phyloP scores from a whole-genome alignment of 2,329 filamentous ascomycete genomes.

The Cladosporium sp. region DNA sequence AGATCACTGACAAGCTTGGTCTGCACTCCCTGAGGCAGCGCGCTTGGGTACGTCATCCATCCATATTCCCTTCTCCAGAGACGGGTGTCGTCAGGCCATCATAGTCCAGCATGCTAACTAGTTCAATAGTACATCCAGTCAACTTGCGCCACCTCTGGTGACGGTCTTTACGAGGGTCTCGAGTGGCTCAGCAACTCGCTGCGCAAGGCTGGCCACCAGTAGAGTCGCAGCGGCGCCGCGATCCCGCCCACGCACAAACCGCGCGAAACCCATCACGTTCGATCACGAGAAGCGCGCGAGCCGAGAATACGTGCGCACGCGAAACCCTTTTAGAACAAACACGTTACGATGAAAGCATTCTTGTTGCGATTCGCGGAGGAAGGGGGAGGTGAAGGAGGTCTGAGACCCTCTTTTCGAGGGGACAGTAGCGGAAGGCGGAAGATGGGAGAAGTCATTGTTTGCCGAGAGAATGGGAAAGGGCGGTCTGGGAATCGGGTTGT shows the following conservation, averaged over 20 bases:
- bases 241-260: constrained; percentile 8
- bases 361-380: background rate
- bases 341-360: constrained; percentile 6
- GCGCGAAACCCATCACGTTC: constrained; percentile 8
- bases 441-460: constrained; percentile 4
- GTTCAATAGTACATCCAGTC: constrained; percentile 84
- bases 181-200: constrained; percentile 54
- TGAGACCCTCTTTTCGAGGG: no score
- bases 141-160: constrained; percentile 96
- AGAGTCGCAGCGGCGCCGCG: constrained; percentile 15
- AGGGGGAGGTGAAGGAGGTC: no score
- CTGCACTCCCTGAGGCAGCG: constrained; percentile 98
- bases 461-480: constrained; percentile 8
- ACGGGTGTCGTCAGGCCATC: background rate
- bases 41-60: constrained; percentile 72
- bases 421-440: background rate
- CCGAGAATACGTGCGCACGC: background rate
- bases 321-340: constrained; percentile 3
- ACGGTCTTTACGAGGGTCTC: constrained; percentile 98
- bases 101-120: background rate
- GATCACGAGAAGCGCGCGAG: constrained; percentile 6
- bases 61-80: background rate
- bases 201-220: constrained; percentile 48
- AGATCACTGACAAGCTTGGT: constrained; percentile 99
- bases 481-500: constrained; percentile 3